Evolutionary conservation across 306 rosid genomes (phyloP).

Genomic region (Cucumis melo): DNA sequence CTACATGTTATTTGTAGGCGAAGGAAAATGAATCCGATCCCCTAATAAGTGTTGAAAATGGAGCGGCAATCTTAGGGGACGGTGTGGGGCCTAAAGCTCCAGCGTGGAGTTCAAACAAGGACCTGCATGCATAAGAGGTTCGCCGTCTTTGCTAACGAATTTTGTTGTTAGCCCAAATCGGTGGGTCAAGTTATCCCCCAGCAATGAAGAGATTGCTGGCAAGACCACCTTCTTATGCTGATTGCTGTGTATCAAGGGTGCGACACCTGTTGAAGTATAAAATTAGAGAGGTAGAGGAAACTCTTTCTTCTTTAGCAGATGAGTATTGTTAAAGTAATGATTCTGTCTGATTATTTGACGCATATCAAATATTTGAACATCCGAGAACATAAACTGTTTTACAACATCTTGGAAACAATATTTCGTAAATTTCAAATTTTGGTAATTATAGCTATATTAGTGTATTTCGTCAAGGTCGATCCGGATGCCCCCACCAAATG

Average conservation of each 20-base stretch:
- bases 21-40: constrained; percentile 68
- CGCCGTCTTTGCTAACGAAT: neutral
- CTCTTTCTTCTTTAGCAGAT: constrained; percentile 3
- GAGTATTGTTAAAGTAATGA: constrained; percentile 1
- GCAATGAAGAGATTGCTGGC: constrained; percentile 46
- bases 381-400: neutral
- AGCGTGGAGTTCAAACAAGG: constrained; percentile 59
- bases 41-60: constrained; percentile 43
- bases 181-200: constrained; percentile 5
- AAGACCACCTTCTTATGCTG: constrained; percentile 11
- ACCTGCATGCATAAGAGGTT: constrained; percentile 25
- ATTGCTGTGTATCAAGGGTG: constrained; percentile 2
- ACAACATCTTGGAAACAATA: neutral
- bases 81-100: constrained; percentile 20
- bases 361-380: neutral
- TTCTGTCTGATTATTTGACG: neutral
- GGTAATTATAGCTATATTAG: neutral
- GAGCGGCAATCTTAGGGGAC: constrained; percentile 24
- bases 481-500: neutral
- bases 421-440: constrained; percentile 2
- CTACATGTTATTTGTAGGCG: constrained; percentile 19
- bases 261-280: neutral
- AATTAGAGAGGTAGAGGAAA: constrained; percentile 5
- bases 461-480: neutral
- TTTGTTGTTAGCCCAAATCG: constrained; percentile 1